Evolutionary conservation across 805 yeast species (phyloP).

Genomic region (Metschnikowia vanudenii): DNA sequence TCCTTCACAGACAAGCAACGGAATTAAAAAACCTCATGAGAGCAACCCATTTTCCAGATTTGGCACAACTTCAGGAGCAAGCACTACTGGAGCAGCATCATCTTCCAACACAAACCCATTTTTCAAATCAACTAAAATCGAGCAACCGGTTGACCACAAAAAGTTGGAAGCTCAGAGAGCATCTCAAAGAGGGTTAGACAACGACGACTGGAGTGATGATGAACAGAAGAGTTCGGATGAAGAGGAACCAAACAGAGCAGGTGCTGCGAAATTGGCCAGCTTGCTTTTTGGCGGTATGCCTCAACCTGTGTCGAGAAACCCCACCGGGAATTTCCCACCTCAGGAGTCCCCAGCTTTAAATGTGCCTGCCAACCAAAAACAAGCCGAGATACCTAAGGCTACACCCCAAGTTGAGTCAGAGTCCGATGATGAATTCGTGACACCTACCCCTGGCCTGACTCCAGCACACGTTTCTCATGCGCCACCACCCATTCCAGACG

Average conservation of each 20-base stretch:
- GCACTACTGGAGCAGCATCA: slow-evolving; percentile 9
- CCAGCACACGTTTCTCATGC: background rate
- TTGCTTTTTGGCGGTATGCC: slow-evolving; percentile 52
- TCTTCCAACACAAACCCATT: slow-evolving; percentile 50
- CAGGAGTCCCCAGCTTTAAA: background rate
- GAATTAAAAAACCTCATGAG: slow-evolving; percentile 12
- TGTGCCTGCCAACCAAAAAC: background rate
- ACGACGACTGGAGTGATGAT: slow-evolving; percentile 49
- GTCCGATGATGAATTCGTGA: slow-evolving; percentile 18
- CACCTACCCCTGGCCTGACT: slow-evolving; percentile 19
- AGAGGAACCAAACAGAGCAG: slow-evolving; percentile 47
- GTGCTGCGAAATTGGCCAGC: slow-evolving; percentile 57
- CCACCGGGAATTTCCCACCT: slow-evolving; percentile 13
- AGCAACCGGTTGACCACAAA: slow-evolving; percentile 46
- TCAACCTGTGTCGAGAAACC: slow-evolving; percentile 31
- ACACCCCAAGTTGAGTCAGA: slow-evolving; percentile 8
- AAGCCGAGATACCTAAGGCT: background rate
- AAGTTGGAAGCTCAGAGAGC: slow-evolving; percentile 70
- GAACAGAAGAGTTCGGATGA: slow-evolving; percentile 47
- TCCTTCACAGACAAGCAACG: background rate
- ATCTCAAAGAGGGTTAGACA: slow-evolving; percentile 59
- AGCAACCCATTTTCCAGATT: slow-evolving; percentile 52
- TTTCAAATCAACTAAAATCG: slow-evolving; percentile 45
- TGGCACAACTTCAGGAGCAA: slow-evolving; percentile 3
- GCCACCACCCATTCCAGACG: slow-evolving; percentile 24